Evolutionary conservation across 1,139 yeast species (phyloP), one percentile per base, ranked within the genome.

Genomic region (Geotrichum carabidarum): DNA sequence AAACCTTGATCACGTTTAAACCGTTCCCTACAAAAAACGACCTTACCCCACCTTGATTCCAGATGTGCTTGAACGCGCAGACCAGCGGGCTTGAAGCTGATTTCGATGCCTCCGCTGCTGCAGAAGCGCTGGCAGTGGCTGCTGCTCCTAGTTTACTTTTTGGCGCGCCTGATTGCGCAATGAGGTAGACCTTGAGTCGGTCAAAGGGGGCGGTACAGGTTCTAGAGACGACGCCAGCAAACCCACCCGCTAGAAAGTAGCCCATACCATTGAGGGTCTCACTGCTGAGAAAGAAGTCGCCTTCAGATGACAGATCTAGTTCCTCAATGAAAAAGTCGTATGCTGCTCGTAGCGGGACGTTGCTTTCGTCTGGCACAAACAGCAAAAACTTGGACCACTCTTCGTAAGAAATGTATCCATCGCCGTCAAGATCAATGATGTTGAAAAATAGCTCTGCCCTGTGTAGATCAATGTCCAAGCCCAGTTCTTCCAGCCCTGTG

Each of bases 1-100:
- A 89, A 35, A 93, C 97, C 67, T 93, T 93, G 57, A 90, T 68
- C n/a, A 87, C 91, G 68, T 93, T 93, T 40, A 93, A 74, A 0
- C 98, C 98, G 72, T 91, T 91, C n/a, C 98, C 99, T 8, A 91
- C 96, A 68, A 93, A 93, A 67, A 93, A 93, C 0, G 94, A 84
- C 56, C 79, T 78, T 8, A 90, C 58, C 0, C 99, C 99, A 35
- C 97, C 97, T 70, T 87, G 95, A 63, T 80, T 80, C 80, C 94
- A 93, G 42, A 93, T 72, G 1, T 91, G 81, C 55, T 82, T 77
- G 1, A 93, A 86, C 1, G 98, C 98, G 61, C 49, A 50, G 50
- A 44, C 47, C 12, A 44, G 12, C 27, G 47, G 47, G 27, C 47
- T 34, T 31, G 47, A 30, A 6, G 45, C 45, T 41, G 55, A 48